Conservation (phyloP, 805 yeast species). For the Isabelozyma heimii region DNA sequence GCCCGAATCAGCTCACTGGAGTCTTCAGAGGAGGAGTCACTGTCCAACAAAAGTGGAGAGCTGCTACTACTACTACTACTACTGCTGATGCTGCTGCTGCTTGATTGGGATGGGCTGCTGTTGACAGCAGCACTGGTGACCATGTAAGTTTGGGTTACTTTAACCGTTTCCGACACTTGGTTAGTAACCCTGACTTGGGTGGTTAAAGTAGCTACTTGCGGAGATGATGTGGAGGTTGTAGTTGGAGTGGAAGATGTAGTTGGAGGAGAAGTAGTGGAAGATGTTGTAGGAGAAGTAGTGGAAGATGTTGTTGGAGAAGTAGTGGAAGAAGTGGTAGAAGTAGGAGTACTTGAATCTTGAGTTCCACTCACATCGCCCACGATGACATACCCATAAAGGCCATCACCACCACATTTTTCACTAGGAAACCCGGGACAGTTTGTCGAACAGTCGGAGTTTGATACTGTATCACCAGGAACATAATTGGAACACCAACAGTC, state of each 20-base stretch:
- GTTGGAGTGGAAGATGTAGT: constrained; percentile 5
- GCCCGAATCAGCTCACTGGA: constrained; percentile 9
- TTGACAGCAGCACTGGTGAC: constrained; percentile 5
- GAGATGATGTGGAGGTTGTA: constrained; percentile 1
- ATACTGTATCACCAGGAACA: constrained; percentile 43
- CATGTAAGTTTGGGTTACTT: constrained; percentile 8
- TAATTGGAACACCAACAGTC: constrained; percentile 63
- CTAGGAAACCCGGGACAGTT: constrained; percentile 45
- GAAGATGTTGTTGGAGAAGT: constrained; percentile 2
- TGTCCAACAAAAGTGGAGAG: constrained; percentile 11
- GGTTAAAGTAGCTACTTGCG: neutral
- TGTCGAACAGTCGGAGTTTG: constrained; percentile 28
- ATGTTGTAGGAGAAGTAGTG: neutral
- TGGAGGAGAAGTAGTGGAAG: constrained; percentile 3
- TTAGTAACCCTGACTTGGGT: neutral
- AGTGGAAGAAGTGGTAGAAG: constrained; percentile 2
- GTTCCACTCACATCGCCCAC: constrained; percentile 20
- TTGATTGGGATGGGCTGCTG: constrained; percentile 11
- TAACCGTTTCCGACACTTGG: constrained; percentile 9
- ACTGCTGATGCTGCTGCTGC: constrained; percentile 16
- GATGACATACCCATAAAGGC: constrained; percentile 54
- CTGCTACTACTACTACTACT: constrained; percentile 14
- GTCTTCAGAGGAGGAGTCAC: constrained; percentile 4
- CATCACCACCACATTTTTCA: constrained; percentile 43
- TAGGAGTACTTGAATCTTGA: constrained; percentile 4